Base-by-base conservation (phyloP, 2,329 filamentous ascomycete genomes). In the Aspergillus candidus region DNA sequence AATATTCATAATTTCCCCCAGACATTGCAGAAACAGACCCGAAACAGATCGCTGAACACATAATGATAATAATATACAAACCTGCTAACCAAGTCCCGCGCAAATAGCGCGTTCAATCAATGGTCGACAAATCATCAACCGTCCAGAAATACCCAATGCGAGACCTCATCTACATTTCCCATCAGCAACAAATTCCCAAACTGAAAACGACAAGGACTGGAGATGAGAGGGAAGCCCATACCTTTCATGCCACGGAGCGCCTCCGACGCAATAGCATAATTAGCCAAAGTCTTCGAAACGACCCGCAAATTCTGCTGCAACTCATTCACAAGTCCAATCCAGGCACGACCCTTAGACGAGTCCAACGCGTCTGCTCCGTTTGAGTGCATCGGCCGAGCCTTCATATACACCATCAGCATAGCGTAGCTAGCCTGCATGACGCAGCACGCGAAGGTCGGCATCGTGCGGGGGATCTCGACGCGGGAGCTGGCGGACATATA, bases 381-480 rank as follows among this genome's bases (percentile, higher is more conserved):
- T 4, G 32, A 18, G 18, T 48, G 41, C 7, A 51, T 38, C 6
- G 35, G 36, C 8, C 46, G 33, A 2, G 50, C 44, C 40, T 57
- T 52, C 8, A 53, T 40, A 38, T 50, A 56, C 10, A 61, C 41
- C 55, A 61, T 63, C 15, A 62, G 33, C 45, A 63, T 46, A 5
- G 55, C 53, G 35, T 61, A 63, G 14, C 57, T 51, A 11, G 60
- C 45, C 49, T 55, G 52, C 49, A 52, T 50, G 7, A 43, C 49
- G 11, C 52, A 55, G 45, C 52, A 61, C n/a, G 57, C 57, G 32
- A 62, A 56, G 0, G 52, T 52, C 0, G 59, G 58, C 50, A 62
- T 57, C 7, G 54, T 59, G 6, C 60, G 55, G 2, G 60, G 57
- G 12, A 48, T 35, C 13, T 52, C 46, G 29, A 36, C 35, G 14